Conservation (phyloP, 1,284 basidiomycete species). For the Caloboletus firmus region DNA sequence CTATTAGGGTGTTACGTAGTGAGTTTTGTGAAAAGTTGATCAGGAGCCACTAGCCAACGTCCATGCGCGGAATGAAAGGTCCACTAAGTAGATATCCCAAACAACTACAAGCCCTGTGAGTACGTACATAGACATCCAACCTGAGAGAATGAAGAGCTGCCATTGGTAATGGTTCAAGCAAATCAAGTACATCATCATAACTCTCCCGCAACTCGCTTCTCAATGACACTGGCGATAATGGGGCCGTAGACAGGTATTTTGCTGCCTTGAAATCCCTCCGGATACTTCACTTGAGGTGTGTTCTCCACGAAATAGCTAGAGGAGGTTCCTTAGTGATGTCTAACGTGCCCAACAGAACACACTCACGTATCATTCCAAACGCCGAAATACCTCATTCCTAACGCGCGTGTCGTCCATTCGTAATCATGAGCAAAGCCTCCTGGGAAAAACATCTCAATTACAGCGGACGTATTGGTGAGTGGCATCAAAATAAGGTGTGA, state of each 20-base stretch:
- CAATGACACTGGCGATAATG: slow-evolving; percentile 54
- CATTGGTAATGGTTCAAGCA: not conserved
- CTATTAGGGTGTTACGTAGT: not conserved
- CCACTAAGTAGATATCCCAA: not conserved
- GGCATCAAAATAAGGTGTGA: slow-evolving; percentile 80
- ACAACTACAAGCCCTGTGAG: not conserved
- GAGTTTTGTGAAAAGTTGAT: not conserved
- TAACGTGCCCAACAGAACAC: not conserved
- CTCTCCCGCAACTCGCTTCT: slow-evolving; percentile 51
- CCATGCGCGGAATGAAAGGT: not conserved
- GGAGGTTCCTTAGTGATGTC: not conserved
- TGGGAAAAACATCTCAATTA: slow-evolving; percentile 82
- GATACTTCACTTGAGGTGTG: slow-evolving; percentile 59
- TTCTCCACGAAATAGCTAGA: slow-evolving; percentile 49
- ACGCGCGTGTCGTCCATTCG: slow-evolving; percentile 68
- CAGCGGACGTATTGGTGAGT: slow-evolving; percentile 60
- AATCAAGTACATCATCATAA: slow-evolving; percentile 7
- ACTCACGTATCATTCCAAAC: slow-evolving; percentile 76
- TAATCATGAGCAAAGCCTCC: slow-evolving; percentile 81
- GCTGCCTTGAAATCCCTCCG: slow-evolving; percentile 73
- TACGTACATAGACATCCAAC: not conserved
- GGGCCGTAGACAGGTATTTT: slow-evolving; percentile 68
- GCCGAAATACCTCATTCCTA: slow-evolving; percentile 75
- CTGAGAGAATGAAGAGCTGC: not conserved
- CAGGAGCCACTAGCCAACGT: not conserved